phyloP scores from a whole-genome alignment of 2,329 filamentous ascomycete species.

The Colletotrichum karsti region DNA sequence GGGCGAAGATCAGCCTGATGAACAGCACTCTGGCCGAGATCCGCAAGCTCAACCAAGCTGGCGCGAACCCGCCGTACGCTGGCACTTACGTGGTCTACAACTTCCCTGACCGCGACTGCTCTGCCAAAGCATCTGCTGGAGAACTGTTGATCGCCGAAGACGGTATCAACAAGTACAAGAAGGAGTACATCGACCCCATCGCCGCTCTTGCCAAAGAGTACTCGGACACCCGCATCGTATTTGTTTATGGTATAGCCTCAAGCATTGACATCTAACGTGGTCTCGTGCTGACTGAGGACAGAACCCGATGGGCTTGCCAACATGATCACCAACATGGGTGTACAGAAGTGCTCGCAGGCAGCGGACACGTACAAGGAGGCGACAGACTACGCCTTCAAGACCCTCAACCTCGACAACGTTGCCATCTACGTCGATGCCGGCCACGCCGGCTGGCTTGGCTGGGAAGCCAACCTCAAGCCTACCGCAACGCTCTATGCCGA shows the following conservation, averaged over 20 bases:
- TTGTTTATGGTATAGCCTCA: constrained; percentile 29
- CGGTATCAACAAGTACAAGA: constrained; percentile 40
- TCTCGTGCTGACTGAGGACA: constrained; percentile 30
- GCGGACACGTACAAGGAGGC: constrained; percentile 38
- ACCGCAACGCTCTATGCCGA: constrained; percentile 37
- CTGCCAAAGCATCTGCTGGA: constrained; percentile 44
- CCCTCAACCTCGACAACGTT: constrained; percentile 45
- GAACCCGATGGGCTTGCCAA: constrained; percentile 45
- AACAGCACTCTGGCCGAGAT: constrained; percentile 39
- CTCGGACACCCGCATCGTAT: constrained; percentile 14
- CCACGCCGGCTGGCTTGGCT: constrained; percentile 48
- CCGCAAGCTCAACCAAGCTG: constrained; percentile 29
- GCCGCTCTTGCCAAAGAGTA: constrained; percentile 27
- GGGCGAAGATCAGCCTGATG: constrained; percentile 40
- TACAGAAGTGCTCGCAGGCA: constrained; percentile 39
- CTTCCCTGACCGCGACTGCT: constrained; percentile 47
- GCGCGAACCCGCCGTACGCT: constrained; percentile 33
- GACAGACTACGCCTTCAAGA: constrained; percentile 42
- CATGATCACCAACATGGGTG: constrained; percentile 43
- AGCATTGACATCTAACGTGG: constrained; percentile 32
- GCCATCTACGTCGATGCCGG: constrained; percentile 47
- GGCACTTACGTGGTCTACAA: constrained; percentile 46
- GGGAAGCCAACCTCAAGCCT: constrained; percentile 38
- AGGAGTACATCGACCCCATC: constrained; percentile 41
- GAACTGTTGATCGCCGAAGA: constrained; percentile 40